A percentile compares a stretch with the other conserved stretches of the same genome.
Evolutionary conservation across 495 filamentous ascomycete genomes (phyloP).

Genomic region (Neurospora discreta): DNA sequence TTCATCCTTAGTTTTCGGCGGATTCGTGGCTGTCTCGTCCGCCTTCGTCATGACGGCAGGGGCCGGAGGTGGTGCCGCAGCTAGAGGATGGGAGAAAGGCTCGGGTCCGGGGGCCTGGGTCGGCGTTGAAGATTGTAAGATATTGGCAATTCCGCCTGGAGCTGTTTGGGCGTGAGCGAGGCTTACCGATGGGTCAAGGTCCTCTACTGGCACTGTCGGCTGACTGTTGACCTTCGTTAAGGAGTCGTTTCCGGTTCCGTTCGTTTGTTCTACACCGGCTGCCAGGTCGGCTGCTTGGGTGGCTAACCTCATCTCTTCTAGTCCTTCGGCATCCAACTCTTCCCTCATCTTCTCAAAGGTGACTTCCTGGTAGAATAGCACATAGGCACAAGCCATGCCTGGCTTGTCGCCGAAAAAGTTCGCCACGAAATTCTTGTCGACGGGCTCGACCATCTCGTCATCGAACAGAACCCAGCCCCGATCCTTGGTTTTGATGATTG

Average conservation of each 20-base stretch:
- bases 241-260: slow-evolving; percentile 21
- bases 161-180: slow-evolving; percentile 52
- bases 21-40: slow-evolving; percentile 23
- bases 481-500: slow-evolving; percentile 95
- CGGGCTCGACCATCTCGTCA: slow-evolving; percentile 96
- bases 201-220: slow-evolving; percentile 31
- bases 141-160: slow-evolving; percentile 28
- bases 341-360: slow-evolving; percentile 77
- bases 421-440: slow-evolving; percentile 90
- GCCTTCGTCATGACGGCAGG: slow-evolving; percentile 18
- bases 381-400: slow-evolving; percentile 87
- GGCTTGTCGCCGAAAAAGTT: slow-evolving; percentile 96
- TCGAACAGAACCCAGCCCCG: slow-evolving; percentile 94
- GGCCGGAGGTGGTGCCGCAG: slow-evolving; percentile 19
- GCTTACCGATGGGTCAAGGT: slow-evolving; percentile 39
- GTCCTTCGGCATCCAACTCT: slow-evolving; percentile 71
- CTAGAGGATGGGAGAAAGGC: slow-evolving; percentile 14
- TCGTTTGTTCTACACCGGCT: slow-evolving; percentile 29
- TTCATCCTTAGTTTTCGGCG: slow-evolving; percentile 39
- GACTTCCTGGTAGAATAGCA: slow-evolving; percentile 96
- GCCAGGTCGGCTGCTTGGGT: slow-evolving; percentile 43
- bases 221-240: slow-evolving; percentile 31
- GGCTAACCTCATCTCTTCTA: slow-evolving; percentile 49
- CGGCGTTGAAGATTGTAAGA: not conserved
- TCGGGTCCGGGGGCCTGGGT: slow-evolving; percentile 21